Evolutionary conservation across 2,329 filamentous ascomycete species (phyloP).

Genomic region (Pseudocercospora eumusae): DNA sequence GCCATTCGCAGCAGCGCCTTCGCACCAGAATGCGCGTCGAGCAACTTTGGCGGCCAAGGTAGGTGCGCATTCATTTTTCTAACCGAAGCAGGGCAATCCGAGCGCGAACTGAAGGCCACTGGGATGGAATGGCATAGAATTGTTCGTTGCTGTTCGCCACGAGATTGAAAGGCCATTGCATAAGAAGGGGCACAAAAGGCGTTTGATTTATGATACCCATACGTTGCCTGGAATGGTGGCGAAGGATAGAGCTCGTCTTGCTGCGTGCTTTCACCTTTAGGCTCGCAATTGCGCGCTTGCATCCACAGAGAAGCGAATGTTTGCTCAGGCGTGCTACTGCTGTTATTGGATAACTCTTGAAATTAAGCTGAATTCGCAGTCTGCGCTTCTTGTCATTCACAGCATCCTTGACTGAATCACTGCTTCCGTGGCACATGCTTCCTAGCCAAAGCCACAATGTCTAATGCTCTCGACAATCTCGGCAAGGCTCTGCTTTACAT

Average conservation of each 20-base stretch:
- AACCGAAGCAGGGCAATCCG: background rate
- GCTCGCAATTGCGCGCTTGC: too few species aligned
- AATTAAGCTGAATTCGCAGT: too few species aligned
- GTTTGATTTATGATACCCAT: conserved; percentile 11
- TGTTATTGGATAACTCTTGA: too few species aligned
- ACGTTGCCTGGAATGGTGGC: background rate
- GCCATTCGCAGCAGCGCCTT: background rate
- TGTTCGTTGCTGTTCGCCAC: background rate
- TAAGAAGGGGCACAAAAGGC: conserved; percentile 4
- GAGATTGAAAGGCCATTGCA: background rate
- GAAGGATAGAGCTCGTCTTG: background rate
- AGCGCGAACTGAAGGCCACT: background rate
- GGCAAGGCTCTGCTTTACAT: too few species aligned
- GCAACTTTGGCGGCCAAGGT: background rate
- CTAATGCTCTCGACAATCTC: too few species aligned
- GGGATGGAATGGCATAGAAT: background rate
- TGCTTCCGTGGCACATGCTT: too few species aligned
- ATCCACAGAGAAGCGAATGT: too few species aligned
- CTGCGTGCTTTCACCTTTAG: background rate
- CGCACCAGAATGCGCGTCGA: background rate
- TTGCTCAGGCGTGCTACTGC: too few species aligned
- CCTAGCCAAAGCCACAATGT: too few species aligned
- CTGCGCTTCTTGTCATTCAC: too few species aligned
- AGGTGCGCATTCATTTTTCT: background rate
- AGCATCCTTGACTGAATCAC: too few species aligned